phyloP scores from a whole-genome alignment of 129 eudicot species.

The Mikania micrantha region DNA sequence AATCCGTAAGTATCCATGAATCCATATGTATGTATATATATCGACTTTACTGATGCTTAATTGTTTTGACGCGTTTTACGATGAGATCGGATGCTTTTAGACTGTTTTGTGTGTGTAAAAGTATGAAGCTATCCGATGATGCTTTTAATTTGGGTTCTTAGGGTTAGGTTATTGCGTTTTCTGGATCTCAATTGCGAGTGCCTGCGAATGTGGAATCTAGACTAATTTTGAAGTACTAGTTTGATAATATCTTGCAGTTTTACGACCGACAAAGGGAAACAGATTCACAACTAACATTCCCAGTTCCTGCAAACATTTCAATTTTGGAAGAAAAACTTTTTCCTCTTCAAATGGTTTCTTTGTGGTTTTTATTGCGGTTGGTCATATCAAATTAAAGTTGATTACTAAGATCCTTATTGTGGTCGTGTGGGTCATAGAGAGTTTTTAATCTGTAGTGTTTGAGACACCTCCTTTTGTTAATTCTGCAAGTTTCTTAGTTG shows the following conservation, averaged over 20 bases:
- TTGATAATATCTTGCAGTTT: neutral
- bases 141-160: neutral
- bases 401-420: too few relatives aligned
- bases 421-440: too few relatives aligned
- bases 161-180: neutral
- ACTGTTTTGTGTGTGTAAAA: neutral
- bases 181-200: neutral
- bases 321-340: neutral
- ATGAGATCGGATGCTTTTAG: neutral
- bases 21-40: neutral
- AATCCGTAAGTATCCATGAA: slow-evolving; percentile 14
- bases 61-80: slow-evolving; percentile 3
- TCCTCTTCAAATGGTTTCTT: neutral
- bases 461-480: neutral
- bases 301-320: neutral
- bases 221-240: neutral
- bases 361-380: neutral
- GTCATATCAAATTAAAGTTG: neutral
- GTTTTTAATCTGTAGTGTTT: too few relatives aligned
- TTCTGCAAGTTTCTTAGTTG: neutral
- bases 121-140: neutral
- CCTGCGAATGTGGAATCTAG: neutral
- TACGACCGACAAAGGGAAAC: neutral
- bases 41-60: slow-evolving; percentile 1
- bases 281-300: neutral